phyloP scores from a whole-genome alignment of 2,329 filamentous ascomycete genomes.

The Colletotrichum tropicale region DNA sequence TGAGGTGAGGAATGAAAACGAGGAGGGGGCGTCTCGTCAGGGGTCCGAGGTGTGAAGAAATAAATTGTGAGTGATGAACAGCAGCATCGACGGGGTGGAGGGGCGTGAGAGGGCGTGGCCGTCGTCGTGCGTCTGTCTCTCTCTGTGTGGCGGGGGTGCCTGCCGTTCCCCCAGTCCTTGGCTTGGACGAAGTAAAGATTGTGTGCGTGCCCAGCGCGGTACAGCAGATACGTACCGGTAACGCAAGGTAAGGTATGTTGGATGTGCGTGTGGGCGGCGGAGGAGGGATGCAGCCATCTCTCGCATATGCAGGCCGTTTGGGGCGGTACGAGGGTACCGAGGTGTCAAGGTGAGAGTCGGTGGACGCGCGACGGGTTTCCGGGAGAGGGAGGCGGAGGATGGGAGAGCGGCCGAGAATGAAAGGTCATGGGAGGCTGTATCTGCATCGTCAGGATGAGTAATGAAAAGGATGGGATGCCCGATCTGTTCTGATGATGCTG shows the following conservation, averaged over 20 bases:
- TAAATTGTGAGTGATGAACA: not conserved
- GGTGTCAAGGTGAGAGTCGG: not conserved
- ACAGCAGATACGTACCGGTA: conserved; percentile 2
- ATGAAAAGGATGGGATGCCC: not conserved
- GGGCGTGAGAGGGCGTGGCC: conserved; percentile 1
- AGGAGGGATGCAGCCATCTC: conserved; percentile 19
- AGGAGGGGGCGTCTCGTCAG: conserved; percentile 1
- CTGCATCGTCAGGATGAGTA: not conserved
- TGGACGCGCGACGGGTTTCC: not conserved
- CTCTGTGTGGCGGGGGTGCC: conserved; percentile 9
- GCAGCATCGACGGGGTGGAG: not conserved
- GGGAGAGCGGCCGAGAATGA: not conserved
- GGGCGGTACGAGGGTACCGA: conserved; percentile 11
- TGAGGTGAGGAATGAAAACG: not conserved
- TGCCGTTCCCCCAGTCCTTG: conserved; percentile 17
- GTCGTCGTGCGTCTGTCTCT: conserved; percentile 5
- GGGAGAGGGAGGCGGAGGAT: not conserved
- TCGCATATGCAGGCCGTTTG: conserved; percentile 22
- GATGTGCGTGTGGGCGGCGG: not conserved
- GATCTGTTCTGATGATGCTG: not conserved
- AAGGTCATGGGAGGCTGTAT: not conserved
- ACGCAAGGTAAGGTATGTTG: not conserved
- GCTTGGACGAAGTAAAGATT: conserved; percentile 19
- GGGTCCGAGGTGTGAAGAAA: not conserved
- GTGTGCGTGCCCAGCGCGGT: not conserved